phyloP scores from a whole-genome alignment of 2,329 filamentous ascomycete genomes.

The Plenodomus tracheiphilus region DNA sequence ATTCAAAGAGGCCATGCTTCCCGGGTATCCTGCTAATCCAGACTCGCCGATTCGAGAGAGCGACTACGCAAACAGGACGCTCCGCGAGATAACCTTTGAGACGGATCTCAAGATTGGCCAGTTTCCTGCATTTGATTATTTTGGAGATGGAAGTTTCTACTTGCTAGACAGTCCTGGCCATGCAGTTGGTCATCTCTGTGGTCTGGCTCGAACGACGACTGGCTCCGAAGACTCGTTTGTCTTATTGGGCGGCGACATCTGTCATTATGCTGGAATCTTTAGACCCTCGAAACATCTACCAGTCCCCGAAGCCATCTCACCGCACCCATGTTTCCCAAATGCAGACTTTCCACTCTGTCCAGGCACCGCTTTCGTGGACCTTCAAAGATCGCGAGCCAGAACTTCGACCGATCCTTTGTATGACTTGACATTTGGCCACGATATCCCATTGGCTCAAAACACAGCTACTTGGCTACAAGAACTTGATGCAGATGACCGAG shows the following conservation, averaged over 20 bases:
- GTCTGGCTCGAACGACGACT: conserved; percentile 49
- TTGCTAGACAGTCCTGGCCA: conserved; percentile 59
- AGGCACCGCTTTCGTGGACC: conserved; percentile 20
- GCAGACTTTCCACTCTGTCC: conserved; percentile 15
- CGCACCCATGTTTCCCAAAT: conserved; percentile 17
- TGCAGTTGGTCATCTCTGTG: conserved; percentile 55
- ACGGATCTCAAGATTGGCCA: conserved; percentile 42
- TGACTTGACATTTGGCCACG: conserved; percentile 21
- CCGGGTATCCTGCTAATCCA: conserved; percentile 50
- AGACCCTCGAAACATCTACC: conserved; percentile 26
- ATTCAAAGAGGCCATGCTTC: conserved; percentile 51
- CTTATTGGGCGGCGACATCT: conserved; percentile 32
- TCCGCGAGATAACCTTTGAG: conserved; percentile 29
- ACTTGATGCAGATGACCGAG: conserved; percentile 25
- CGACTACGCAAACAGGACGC: conserved; percentile 23
- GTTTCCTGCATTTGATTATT: conserved; percentile 57
- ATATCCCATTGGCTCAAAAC: conserved; percentile 22
- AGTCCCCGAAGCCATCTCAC: conserved; percentile 21
- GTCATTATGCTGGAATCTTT: conserved; percentile 30
- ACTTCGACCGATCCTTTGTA: conserved; percentile 12
- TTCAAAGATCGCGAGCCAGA: conserved; percentile 16
- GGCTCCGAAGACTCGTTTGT: conserved; percentile 24
- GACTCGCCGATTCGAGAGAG: conserved; percentile 23
- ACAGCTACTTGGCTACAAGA: conserved; percentile 24
- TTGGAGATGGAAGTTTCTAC: conserved; percentile 61